phyloP scores from a whole-genome alignment of 2,329 filamentous ascomycete species.

The Alternaria burnsii region DNA sequence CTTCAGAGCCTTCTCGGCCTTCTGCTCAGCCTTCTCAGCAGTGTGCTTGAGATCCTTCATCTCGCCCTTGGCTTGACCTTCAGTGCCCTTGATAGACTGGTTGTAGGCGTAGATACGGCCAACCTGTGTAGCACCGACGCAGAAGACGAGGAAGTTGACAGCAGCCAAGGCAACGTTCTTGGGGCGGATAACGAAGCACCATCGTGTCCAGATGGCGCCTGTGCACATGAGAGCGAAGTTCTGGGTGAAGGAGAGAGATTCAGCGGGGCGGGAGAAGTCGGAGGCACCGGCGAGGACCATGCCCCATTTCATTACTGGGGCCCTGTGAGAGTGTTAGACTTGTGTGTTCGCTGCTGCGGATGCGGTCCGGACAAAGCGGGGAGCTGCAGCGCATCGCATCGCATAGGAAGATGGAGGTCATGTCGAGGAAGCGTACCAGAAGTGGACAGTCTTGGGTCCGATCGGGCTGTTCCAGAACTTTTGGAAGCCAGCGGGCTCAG shows the following conservation, averaged over 20 bases:
- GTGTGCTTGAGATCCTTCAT: slow-evolving; percentile 44
- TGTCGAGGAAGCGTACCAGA: slow-evolving; percentile 71
- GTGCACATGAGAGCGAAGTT: slow-evolving; percentile 90
- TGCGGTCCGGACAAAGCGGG: slow-evolving; percentile 16
- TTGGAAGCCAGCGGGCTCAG: slow-evolving; percentile 66
- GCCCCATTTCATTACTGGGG: slow-evolving; percentile 94
- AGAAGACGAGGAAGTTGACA: slow-evolving; percentile 97
- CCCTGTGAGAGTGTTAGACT: slow-evolving; percentile 62
- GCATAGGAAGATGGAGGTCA: not conserved
- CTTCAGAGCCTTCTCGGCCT: slow-evolving; percentile 22
- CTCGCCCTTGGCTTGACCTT: slow-evolving; percentile 51
- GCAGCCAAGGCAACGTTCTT: slow-evolving; percentile 91
- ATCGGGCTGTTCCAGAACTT: slow-evolving; percentile 68
- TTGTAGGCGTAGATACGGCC: slow-evolving; percentile 76
- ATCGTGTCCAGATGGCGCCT: slow-evolving; percentile 96
- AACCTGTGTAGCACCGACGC: slow-evolving; percentile 85
- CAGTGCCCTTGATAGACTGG: slow-evolving; percentile 64
- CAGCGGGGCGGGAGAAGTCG: slow-evolving; percentile 89
- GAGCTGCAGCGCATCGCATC: slow-evolving; percentile 2
- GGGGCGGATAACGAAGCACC: slow-evolving; percentile 97
- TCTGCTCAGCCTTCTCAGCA: slow-evolving; percentile 40
- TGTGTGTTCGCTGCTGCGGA: not conserved
- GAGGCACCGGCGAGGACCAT: slow-evolving; percentile 91
- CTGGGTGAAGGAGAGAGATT: slow-evolving; percentile 91
- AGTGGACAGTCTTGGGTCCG: slow-evolving; percentile 84